Percentiles rank a stretch among this genome's conserved stretches.
Conservation (phyloP, 2,329 filamentous ascomycete species). For the Microcera coccophila region DNA sequence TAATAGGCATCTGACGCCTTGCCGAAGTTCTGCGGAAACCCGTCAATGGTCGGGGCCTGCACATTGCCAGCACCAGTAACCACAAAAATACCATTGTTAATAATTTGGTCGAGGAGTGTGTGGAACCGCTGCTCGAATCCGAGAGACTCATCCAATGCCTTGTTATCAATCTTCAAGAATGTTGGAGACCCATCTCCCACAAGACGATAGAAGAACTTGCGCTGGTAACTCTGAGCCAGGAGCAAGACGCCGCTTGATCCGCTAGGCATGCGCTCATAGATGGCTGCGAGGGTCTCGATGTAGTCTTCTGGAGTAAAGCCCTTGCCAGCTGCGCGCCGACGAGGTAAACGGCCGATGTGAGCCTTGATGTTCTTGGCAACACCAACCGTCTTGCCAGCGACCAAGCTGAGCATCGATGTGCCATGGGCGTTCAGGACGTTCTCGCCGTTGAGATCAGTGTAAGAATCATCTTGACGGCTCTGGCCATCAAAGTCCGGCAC, state of each 20-base stretch:
- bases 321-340: not conserved
- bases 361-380: slow-evolving; percentile 1
- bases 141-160: not conserved
- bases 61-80: not conserved
- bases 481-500: slow-evolving; percentile 1
- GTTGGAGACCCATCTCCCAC: not conserved
- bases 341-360: slow-evolving; percentile 1
- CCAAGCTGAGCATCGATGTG: not conserved
- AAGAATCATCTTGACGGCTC: not conserved
- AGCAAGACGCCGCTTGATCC: not conserved
- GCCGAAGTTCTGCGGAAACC: not conserved
- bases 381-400: slow-evolving; percentile 2
- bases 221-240: not conserved
- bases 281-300: not conserved
- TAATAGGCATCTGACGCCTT: not conserved
- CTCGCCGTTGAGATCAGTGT: not conserved
- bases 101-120: not conserved
- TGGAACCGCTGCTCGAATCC: not conserved
- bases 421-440: not conserved
- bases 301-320: not conserved
- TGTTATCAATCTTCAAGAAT: not conserved
- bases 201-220: not conserved
- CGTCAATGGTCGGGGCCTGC: not conserved
- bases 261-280: not conserved
- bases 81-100: not conserved